phyloP scores from a whole-genome alignment of 805 yeast genomes.

The Zygoascus ofunaensis region DNA sequence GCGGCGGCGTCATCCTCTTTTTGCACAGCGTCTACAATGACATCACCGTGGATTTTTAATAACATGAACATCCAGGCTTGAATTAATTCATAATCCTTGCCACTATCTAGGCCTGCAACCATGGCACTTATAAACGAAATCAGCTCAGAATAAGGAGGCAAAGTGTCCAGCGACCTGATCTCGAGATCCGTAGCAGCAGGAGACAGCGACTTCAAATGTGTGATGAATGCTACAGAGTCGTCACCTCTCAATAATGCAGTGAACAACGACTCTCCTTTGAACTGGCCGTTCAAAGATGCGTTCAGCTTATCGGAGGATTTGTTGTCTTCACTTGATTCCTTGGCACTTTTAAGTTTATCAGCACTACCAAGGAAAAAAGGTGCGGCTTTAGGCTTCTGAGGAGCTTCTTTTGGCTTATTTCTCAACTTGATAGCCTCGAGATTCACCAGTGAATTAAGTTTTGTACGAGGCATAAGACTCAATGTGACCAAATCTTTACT shows the following conservation, averaged over 20 bases:
- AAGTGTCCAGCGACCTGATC: conserved; percentile 59
- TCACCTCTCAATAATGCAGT: conserved; percentile 56
- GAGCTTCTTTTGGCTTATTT: conserved; percentile 83
- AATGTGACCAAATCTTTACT: conserved; percentile 57
- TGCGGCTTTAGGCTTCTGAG: conserved; percentile 71
- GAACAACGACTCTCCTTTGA: conserved; percentile 43
- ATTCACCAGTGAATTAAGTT: conserved; percentile 68
- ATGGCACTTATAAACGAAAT: conserved; percentile 59
- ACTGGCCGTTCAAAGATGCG: conserved; percentile 3
- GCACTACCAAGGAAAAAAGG: conserved; percentile 76
- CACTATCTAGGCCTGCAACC: conserved; percentile 45
- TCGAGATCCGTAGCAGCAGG: conserved; percentile 82
- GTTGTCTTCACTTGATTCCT: conserved; percentile 19
- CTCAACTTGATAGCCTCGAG: conserved; percentile 77
- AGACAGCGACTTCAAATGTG: conserved; percentile 47
- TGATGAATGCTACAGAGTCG: conserved; percentile 45
- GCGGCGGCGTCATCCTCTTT: conserved; percentile 30
- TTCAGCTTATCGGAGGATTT: conserved; percentile 7
- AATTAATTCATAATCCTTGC: conserved; percentile 61
- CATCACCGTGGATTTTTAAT: conserved; percentile 74
- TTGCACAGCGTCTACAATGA: conserved; percentile 33
- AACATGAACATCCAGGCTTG: conserved; percentile 75
- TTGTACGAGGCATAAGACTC: conserved; percentile 66
- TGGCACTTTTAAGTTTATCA: conserved; percentile 31
- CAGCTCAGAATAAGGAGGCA: conserved; percentile 62